Base-by-base conservation (phyloP, 2,329 filamentous ascomycete genomes). In the Xylaria arbuscula region DNA sequence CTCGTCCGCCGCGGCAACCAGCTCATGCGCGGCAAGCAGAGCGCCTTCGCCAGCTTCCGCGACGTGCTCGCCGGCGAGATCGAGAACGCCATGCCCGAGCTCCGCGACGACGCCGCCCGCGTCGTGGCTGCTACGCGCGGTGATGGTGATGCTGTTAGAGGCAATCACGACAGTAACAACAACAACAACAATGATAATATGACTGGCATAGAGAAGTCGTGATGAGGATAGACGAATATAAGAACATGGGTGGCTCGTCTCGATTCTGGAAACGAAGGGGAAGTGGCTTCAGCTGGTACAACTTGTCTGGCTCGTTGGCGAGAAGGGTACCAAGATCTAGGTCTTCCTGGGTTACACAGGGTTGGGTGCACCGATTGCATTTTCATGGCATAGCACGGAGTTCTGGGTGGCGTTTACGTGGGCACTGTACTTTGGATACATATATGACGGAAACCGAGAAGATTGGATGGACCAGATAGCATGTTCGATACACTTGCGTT, bases 1-100 rank as follows among this genome's bases (percentile, higher is more conserved):
- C 83, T 90, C 61, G 89, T 90, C 28, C 82, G 89, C 63, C 83
- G 89, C 55, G 84, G 86, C 48, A 92, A 92, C 81, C 90, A 92
- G 83, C 81, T 90, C 69, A 85, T 90, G 82, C 84, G 86, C 73
- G 90, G 90, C 64, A 92, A 91, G 82, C 83, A 85, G 79, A 78
- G 80, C 74, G 89, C 89, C 42, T 92, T 91, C 76, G 83, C 78
- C 11, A 74, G 79, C 36, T 91, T 92, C 76, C 81, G 89, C 62
- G 88, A 92, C 79, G 82, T 88, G 28, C 81, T 92, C 1, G 89
- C 89, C 13, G 82, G 82, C 62, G 84, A 90, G 78, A 87, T 90
- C 78, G 80, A 80, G 47, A 78, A 78, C 47, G 87, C 87, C 19
- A 84, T 90, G 83, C 88, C 88, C 7, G 89, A 90, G 84, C 76